Evolutionary conservation across 2,329 filamentous ascomycete genomes (phyloP).

Genomic region (Sphaceloma murrayae): DNA sequence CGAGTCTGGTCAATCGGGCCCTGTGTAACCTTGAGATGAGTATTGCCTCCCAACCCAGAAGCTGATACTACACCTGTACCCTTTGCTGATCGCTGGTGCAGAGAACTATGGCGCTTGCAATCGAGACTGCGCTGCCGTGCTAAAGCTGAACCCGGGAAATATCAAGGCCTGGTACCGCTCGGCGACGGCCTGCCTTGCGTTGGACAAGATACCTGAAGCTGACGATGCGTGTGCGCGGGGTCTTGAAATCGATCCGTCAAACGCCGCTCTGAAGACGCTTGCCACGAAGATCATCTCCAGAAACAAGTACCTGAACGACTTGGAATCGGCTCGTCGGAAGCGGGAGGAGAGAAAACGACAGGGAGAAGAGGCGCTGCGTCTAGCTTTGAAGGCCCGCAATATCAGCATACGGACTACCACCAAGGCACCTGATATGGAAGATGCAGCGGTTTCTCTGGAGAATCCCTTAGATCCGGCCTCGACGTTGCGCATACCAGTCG

Average conservation of each 20-base stretch:
- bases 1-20: slow-evolving; percentile 76
- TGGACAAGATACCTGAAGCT: slow-evolving; percentile 72
- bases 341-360: slow-evolving; percentile 46
- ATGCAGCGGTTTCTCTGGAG: slow-evolving; percentile 61
- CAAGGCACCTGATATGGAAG: slow-evolving; percentile 77
- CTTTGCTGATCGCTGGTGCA: slow-evolving; percentile 25
- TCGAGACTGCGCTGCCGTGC: slow-evolving; percentile 68
- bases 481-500: slow-evolving; percentile 62
- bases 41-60: slow-evolving; percentile 30
- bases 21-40: slow-evolving; percentile 79
- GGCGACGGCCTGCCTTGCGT: slow-evolving; percentile 63
- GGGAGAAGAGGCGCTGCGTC: slow-evolving; percentile 45
- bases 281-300: slow-evolving; percentile 54
- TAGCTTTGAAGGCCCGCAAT: slow-evolving; percentile 55
- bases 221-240: slow-evolving; percentile 68
- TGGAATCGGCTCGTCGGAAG: slow-evolving; percentile 48
- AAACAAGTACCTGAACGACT: slow-evolving; percentile 46
- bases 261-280: slow-evolving; percentile 56
- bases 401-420: slow-evolving; percentile 59
- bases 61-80: background rate
- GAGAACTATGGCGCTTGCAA: slow-evolving; percentile 82
- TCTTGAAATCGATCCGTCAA: slow-evolving; percentile 59
- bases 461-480: slow-evolving; percentile 65
- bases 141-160: slow-evolving; percentile 70
- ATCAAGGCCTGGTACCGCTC: slow-evolving; percentile 89